Percentiles rank a stretch among this genome's conserved stretches.
phyloP scores from a whole-genome alignment of 306 rosid species.

The Prosopis cineraria region DNA sequence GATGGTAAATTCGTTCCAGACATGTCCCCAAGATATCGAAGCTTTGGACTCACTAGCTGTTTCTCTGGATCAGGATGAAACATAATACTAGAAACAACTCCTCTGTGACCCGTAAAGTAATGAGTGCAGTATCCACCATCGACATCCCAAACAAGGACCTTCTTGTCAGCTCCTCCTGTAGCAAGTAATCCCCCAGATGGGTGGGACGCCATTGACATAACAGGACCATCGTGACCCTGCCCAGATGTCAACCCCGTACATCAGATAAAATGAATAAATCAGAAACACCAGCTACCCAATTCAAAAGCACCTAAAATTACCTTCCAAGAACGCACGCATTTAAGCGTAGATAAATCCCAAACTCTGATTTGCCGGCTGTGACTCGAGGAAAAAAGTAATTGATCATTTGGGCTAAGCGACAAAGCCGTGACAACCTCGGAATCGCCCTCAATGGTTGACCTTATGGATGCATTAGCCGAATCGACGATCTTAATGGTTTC shows the following conservation, averaged over 20 bases:
- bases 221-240: constrained; percentile 96
- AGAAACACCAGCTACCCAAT: background rate
- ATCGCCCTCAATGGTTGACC: constrained; percentile 71
- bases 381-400: constrained; percentile 68
- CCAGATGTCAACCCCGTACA: constrained; percentile 2
- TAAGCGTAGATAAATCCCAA: constrained; percentile 80
- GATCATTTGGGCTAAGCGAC: constrained; percentile 68
- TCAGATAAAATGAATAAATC: background rate
- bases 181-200: constrained; percentile 92
- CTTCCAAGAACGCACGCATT: constrained; percentile 92
- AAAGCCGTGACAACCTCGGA: constrained; percentile 77
- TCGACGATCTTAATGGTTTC: constrained; percentile 83
- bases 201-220: constrained; percentile 89
- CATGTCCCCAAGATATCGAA: background rate
- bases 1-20: background rate
- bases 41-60: constrained; percentile 59
- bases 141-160: constrained; percentile 90
- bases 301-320: constrained; percentile 36
- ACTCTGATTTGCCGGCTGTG: constrained; percentile 86
- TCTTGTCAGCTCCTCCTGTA: constrained; percentile 93
- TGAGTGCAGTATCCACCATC: constrained; percentile 96
- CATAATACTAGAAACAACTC: constrained; percentile 76
- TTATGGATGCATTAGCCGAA: constrained; percentile 63
- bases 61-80: constrained; percentile 83
- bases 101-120: constrained; percentile 82